Evolutionary conservation across 1,284 basidiomycete species (phyloP).

Genomic region (Cutaneotrichosporon sp.): DNA sequence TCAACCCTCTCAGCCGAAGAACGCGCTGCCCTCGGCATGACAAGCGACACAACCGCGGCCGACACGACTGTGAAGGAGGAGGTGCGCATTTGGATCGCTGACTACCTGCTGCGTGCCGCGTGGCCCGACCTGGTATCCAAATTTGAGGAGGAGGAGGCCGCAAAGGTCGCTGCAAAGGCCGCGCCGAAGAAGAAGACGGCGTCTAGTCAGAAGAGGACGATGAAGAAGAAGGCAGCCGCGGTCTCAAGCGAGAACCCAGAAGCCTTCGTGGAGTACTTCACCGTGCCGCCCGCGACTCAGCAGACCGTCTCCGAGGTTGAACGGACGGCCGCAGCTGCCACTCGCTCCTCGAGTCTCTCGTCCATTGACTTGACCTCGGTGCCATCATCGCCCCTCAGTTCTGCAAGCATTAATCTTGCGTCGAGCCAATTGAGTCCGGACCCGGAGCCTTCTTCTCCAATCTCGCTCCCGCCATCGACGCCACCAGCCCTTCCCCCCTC

Average conservation of each 20-base stretch:
- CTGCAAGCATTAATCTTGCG: no score
- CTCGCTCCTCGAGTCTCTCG: neutral
- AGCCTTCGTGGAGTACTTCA: neutral
- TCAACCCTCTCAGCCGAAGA: conserved; percentile 18
- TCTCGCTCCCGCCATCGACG: no score
- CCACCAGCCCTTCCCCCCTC: neutral
- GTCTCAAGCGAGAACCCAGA: neutral
- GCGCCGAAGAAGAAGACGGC: neutral
- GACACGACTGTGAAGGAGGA: conserved; percentile 17
- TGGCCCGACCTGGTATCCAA: conserved; percentile 29
- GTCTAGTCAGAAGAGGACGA: neutral
- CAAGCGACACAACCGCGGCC: neutral
- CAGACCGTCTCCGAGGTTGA: neutral
- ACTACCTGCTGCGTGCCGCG: conserved; percentile 32
- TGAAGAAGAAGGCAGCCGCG: neutral
- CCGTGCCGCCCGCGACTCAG: neutral
- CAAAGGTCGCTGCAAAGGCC: conserved; percentile 12
- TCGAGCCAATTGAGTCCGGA: no score
- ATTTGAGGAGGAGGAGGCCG: conserved; percentile 26
- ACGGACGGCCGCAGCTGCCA: neutral
- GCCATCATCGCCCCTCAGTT: neutral
- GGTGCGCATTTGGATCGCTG: conserved; percentile 31
- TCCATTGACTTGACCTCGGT: neutral
- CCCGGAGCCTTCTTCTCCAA: no score
- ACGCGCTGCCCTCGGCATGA: conserved; percentile 27